phyloP scores from a whole-genome alignment of 2,329 filamentous ascomycete genomes.

The Trichoderma citrinoviride region DNA sequence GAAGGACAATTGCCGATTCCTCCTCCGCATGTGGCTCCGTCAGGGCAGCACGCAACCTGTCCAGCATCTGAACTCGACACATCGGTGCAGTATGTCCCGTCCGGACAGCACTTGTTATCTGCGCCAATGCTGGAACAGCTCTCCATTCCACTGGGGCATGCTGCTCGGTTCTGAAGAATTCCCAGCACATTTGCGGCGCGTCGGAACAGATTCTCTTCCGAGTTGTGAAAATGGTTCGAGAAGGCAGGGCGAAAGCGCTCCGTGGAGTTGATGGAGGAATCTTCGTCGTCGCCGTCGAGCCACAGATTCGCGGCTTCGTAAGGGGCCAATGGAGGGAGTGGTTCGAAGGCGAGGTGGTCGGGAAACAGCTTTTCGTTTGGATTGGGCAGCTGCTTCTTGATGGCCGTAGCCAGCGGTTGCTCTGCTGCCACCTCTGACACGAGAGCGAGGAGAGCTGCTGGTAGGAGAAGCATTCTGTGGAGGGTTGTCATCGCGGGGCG shows the following conservation, averaged over 20 bases:
- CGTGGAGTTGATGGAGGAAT: conserved; percentile 24
- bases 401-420: conserved; percentile 52
- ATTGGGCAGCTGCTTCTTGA: conserved; percentile 70
- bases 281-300: conserved; percentile 31
- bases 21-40: conserved; percentile 61
- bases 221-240: conserved; percentile 44
- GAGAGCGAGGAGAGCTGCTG: conserved; percentile 47
- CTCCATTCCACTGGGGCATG: conserved; percentile 65
- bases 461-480: conserved; percentile 38
- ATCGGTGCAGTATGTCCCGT: conserved; percentile 62
- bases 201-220: conserved; percentile 35
- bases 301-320: conserved; percentile 34
- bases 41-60: conserved; percentile 72
- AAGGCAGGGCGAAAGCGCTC: conserved; percentile 50
- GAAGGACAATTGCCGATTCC: conserved; percentile 59
- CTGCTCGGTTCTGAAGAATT: conserved; percentile 55
- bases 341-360: conserved; percentile 58
- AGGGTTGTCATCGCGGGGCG: conserved; percentile 39
- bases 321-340: conserved; percentile 30
- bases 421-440: conserved; percentile 39
- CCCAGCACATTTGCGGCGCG: conserved; percentile 48
- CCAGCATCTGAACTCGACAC: conserved; percentile 63
- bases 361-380: conserved; percentile 71
- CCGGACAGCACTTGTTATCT: conserved; percentile 70
- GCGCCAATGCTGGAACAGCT: conserved; percentile 63